Evolutionary conservation across 2,329 filamentous ascomycete genomes (phyloP), one percentile per base, ranked within the genome.

Genomic region (Coniella lustricola): DNA sequence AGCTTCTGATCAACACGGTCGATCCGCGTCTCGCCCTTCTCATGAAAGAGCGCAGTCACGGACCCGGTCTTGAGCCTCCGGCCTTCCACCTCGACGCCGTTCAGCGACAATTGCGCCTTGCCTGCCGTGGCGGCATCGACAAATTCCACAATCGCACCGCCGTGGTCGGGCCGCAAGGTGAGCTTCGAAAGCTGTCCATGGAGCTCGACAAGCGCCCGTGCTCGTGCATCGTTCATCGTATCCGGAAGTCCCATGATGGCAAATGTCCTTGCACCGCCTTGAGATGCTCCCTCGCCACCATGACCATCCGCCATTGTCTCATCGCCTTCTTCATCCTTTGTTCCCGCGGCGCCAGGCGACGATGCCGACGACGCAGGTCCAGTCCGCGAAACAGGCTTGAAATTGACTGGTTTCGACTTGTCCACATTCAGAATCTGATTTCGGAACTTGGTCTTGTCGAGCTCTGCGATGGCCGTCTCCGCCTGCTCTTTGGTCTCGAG

Each of bases 141-240:
- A 59, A 87, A 96, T 61, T 97, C 93, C 33, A 97, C 76, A 47
- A 91, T 85, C 4, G 90, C 93, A 12, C 90, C 90, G 50, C 84
- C 82, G 54, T 95, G 87, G 51, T 89, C 80, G 1, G 90, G 88
- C 39, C 89, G 82, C 10, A 96, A 74, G 12, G 85, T 75, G 3
- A 97, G 74, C 64, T 90, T 91, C 54, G 83, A 74, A 20, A 96
- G 74, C 1, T 75, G 66, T 1, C 89, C 90, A 38, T 83, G 75
- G 1, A 81, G 76, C 57, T 89, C 84, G 8, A 86, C 81, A 3
- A 94, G 70, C 0, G 82, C 75, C 38, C 80, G 80, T 47, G 98
- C 80, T 25, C 90, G 87, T 1, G 86, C 81, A 59, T 95, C 88
- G 55, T 94, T 96, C 59, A 97, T 81, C 0, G 90, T 97, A 60